A percentile compares a stretch with the other conserved stretches of the same genome.
Conservation (phyloP, 139 green algal species). For the Micromonas commoda region DNA sequence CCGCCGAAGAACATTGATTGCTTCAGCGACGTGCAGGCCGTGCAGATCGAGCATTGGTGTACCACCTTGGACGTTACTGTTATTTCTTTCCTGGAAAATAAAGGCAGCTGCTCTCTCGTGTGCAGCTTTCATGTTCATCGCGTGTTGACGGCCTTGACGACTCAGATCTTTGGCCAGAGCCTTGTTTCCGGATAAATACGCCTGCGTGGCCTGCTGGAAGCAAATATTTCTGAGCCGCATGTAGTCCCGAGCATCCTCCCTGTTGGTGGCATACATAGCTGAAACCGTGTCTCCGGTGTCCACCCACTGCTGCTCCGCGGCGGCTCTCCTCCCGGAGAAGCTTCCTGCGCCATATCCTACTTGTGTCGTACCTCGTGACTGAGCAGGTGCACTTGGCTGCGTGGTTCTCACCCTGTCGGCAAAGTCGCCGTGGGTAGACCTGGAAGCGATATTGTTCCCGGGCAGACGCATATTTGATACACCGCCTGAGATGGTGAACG, state of each 20-base stretch:
- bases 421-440: neutral
- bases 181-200: conserved; percentile 62
- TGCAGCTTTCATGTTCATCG: conserved; percentile 54
- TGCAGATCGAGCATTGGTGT: conserved; percentile 58
- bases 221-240: conserved; percentile 58
- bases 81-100: neutral
- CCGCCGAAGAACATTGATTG: conserved; percentile 41
- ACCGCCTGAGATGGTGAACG: neutral
- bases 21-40: conserved; percentile 63
- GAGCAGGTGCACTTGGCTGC: neutral
- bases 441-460: neutral
- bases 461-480: conserved; percentile 5
- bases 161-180: conserved; percentile 59
- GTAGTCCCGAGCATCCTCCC: conserved; percentile 54
- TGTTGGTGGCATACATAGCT: conserved; percentile 45
- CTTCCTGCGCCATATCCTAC: neutral
- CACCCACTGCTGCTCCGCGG: conserved; percentile 40
- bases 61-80: neutral
- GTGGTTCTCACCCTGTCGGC: neutral
- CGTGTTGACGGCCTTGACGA: conserved; percentile 48
- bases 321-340: neutral
- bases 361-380: neutral
- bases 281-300: conserved; percentile 49
- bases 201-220: conserved; percentile 67
- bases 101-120: conserved; percentile 44